Base-by-base conservation (phyloP, 2,329 filamentous ascomycete genomes). In the Colletotrichum orbiculare region DNA sequence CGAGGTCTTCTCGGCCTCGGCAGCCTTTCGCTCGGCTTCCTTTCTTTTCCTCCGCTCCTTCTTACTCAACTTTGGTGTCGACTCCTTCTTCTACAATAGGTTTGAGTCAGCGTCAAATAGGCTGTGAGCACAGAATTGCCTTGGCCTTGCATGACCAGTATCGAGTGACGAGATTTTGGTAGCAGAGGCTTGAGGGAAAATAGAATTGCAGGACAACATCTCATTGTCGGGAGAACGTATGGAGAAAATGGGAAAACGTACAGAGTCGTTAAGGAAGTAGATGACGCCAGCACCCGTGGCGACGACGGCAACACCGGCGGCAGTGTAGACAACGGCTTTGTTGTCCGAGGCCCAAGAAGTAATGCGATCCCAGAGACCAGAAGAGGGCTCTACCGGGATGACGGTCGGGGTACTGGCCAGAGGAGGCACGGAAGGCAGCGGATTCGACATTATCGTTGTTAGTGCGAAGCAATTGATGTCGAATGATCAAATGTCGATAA, bases 341-440 rank as follows among this genome's bases (percentile, higher is more conserved):
- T 99, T 94, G 77, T 98, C 95, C 2, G 94, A 92, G 12, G 92
- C 94, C 95, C 96, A 99, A 75, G 84, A 90, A 70, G 94, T 91
- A 80, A 97, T 83, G 73, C 94, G 91, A 78, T 97, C 93, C 94
- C 94, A 97, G 60, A 96, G 81, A 50, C 92, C 91, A 65, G 90
- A 87, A 67, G 90, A 86, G 69, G 82, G 77, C 62, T 86, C 80
- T 71, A 87, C 77, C 46, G 82, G 80, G 57, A 87, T 75, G 63
- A 80, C 78, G 66, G 79, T 70, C 41, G 75, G 76, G 66, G 79
- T 77, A 66, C 76, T 77, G 68, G 77, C 76, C 64, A 65, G 52
- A 60, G 80, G 78, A 72, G 84, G 81, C 74, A 82, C 80, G 69
- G 83, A 81, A 53, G 82, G 81, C 68, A 79, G 79, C 69, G 83